phyloP scores from a whole-genome alignment of 441 rosid species.

The Populus hybrid region DNA sequence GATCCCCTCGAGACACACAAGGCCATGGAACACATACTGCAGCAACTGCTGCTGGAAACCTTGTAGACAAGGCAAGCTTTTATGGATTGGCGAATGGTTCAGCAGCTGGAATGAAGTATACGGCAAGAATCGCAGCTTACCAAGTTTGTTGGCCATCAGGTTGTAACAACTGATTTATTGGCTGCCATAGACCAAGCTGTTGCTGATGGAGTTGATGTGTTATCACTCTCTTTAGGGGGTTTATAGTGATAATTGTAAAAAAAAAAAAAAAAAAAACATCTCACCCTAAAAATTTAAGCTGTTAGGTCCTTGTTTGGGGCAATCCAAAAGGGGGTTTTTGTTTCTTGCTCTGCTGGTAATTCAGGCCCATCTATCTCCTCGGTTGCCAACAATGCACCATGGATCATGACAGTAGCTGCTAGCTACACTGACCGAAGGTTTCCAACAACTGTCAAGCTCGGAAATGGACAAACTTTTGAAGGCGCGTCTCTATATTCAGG shows the following conservation, averaged over 20 bases:
- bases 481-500: slow-evolving; percentile 62
- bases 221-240: slow-evolving; percentile 60
- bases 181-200: slow-evolving; percentile 70
- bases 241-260: slow-evolving; percentile 64
- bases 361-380: slow-evolving; percentile 61
- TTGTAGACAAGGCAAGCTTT: slow-evolving; percentile 50
- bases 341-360: slow-evolving; percentile 66
- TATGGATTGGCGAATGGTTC: slow-evolving; percentile 59
- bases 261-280: slow-evolving; percentile 18
- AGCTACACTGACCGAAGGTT: slow-evolving; percentile 63
- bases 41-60: slow-evolving; percentile 68
- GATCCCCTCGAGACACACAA: slow-evolving; percentile 72
- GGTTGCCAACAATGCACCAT: slow-evolving; percentile 61
- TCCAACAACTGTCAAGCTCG: slow-evolving; percentile 54
- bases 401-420: slow-evolving; percentile 68
- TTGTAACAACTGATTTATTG: slow-evolving; percentile 58
- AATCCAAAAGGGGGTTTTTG: slow-evolving; percentile 49
- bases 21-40: slow-evolving; percentile 92
- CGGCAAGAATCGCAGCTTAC: slow-evolving; percentile 63
- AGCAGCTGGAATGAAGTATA: slow-evolving; percentile 70
- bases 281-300: too few relatives aligned
- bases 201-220: slow-evolving; percentile 55
- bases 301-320: slow-evolving; percentile 46
- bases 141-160: slow-evolving; percentile 73
- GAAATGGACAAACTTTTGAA: slow-evolving; percentile 42